phyloP scores from a whole-genome alignment of 2,329 filamentous ascomycete genomes.

The Davidsoniella eucalypti region DNA sequence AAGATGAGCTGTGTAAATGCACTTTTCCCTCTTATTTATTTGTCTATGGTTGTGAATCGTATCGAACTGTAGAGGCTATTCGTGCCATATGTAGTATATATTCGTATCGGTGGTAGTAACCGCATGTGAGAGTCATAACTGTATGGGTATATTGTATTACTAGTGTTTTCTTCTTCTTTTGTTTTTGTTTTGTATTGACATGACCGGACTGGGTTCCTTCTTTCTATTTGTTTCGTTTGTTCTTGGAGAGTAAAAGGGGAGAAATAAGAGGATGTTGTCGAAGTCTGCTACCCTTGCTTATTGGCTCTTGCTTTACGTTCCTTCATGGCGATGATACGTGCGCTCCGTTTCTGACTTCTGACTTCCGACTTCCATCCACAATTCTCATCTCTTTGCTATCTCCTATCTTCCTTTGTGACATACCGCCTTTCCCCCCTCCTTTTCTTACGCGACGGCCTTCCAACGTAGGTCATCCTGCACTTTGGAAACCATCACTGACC shows the following conservation, averaged over 20 bases:
- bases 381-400: neutral
- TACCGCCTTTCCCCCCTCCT: too few species aligned
- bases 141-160: slow-evolving; percentile 1
- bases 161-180: neutral
- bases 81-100: too few species aligned
- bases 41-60: too few species aligned
- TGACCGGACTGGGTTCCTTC: slow-evolving; percentile 5
- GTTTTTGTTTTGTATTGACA: neutral
- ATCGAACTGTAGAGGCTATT: too few species aligned
- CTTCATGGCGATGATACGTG: too few species aligned
- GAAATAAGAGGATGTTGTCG: too few species aligned
- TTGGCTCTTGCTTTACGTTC: neutral
- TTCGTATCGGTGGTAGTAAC: too few species aligned
- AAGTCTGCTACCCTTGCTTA: neutral
- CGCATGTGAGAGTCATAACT: neutral
- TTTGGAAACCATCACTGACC: slow-evolving; percentile 42
- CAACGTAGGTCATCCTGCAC: slow-evolving; percentile 37
- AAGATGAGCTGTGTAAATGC: too few species aligned
- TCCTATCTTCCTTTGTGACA: neutral
- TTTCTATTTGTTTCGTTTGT: neutral
- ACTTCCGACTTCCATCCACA: neutral
- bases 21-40: too few species aligned
- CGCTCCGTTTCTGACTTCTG: too few species aligned
- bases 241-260: neutral
- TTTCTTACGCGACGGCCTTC: slow-evolving; percentile 23